phyloP scores from a whole-genome alignment of 176 grass and related monocot genomes.

The Alopecurus myosuroides region DNA sequence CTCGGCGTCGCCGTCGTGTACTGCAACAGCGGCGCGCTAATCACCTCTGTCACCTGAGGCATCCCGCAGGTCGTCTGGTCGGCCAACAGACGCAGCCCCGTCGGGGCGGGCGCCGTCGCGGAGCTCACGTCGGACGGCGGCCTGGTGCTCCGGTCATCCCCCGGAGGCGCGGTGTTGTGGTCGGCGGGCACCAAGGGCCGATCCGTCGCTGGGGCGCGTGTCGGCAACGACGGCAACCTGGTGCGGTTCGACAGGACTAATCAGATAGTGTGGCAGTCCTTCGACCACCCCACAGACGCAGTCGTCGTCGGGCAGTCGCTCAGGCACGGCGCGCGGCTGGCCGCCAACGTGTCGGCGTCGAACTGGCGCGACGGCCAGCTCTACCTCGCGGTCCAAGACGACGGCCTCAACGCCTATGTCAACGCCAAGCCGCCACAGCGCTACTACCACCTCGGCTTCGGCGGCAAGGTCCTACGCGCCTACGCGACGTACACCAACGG shows the following conservation, averaged over 20 bases:
- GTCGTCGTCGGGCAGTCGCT: conserved; percentile 37
- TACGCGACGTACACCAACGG: conserved; percentile 32
- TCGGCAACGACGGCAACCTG: conserved; percentile 40
- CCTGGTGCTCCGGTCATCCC: too few relatives aligned
- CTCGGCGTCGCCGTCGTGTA: conserved; percentile 38
- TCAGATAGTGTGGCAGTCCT: conserved; percentile 35
- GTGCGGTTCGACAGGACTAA: conserved; percentile 19
- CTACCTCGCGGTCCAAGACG: conserved; percentile 24
- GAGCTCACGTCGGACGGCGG: too few relatives aligned
- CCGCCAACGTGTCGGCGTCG: not conserved
- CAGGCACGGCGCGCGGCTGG: not conserved
- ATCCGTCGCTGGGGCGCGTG: conserved; percentile 3
- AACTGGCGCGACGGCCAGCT: conserved; percentile 14
- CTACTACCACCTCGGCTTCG: conserved; percentile 18
- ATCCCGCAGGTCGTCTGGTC: conserved; percentile 49
- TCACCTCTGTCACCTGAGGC: conserved; percentile 9
- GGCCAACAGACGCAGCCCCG: conserved; percentile 18
- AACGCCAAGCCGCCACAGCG: conserved; percentile 23
- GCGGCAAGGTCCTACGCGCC: not conserved
- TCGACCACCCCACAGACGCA: conserved; percentile 43
- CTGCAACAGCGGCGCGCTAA: conserved; percentile 39
- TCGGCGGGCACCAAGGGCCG: conserved; percentile 7
- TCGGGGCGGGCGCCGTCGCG: conserved; percentile 24
- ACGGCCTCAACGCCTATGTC: conserved; percentile 24
- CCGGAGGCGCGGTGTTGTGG: conserved; percentile 10